Percentiles rank a stretch among this genome's conserved stretches.
Conservation (phyloP, 768 basidiomycete species). For the Rhizopogon vulgaris region DNA sequence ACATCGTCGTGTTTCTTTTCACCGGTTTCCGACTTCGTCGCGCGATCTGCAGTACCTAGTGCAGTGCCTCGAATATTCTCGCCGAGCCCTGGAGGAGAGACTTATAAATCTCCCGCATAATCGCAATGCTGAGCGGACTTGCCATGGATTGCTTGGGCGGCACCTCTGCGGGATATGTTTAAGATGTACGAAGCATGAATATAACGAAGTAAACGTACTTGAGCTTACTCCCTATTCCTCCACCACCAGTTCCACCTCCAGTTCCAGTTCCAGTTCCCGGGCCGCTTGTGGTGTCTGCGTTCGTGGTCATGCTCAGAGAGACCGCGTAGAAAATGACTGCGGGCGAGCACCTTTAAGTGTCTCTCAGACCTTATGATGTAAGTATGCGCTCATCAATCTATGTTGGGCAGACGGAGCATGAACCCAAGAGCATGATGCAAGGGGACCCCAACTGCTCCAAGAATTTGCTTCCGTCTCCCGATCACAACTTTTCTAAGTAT, state of each 20-base stretch:
- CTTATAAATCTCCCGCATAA: conserved; percentile 2
- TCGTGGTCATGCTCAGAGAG: not conserved
- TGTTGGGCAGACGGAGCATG: not conserved
- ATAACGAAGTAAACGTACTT: conserved; percentile 1
- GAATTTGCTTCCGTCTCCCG: not conserved
- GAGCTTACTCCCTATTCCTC: conserved; percentile 13
- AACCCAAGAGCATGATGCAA: not conserved
- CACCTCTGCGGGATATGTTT: conserved; percentile 24
- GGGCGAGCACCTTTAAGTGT: not conserved
- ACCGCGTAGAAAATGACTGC: too few species aligned
- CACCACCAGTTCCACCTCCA: not conserved
- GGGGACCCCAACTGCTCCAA: not conserved
- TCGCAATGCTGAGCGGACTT: not conserved
- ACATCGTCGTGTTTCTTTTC: conserved; percentile 30
- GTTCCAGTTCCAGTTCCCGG: not conserved
- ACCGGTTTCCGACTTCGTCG: conserved; percentile 18
- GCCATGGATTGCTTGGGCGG: conserved; percentile 32
- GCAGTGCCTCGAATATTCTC: conserved; percentile 40
- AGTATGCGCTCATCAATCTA: conserved; percentile 1
- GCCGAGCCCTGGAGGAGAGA: conserved; percentile 29
- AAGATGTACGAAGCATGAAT: not conserved
- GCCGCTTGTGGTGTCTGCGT: not conserved
- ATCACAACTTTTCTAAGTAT: too few species aligned
- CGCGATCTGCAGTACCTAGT: conserved; percentile 33
- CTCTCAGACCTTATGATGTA: conserved; percentile 2